These are phyloP conservation scores for Tylopilus intermedius DNA, from an alignment of 768 basidiomycete genomes.

Conservation along the genomic window DNA sequence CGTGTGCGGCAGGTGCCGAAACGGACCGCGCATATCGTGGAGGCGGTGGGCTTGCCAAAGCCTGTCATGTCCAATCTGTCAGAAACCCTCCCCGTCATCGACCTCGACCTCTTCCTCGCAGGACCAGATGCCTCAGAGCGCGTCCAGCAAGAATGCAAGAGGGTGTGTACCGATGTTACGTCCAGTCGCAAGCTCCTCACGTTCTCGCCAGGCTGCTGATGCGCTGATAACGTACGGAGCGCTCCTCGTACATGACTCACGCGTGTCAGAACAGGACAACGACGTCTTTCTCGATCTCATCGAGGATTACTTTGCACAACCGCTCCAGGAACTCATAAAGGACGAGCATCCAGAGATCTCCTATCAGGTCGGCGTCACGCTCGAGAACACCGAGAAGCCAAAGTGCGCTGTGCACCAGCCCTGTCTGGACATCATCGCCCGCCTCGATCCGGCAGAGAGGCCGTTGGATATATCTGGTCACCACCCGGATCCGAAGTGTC, in stretches of 20 bases:
- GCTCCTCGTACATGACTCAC: conserved; percentile 77
- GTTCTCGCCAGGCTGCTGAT: conserved; percentile 59
- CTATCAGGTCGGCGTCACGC: conserved; percentile 90
- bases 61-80: conserved; percentile 39
- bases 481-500: conserved; percentile 88
- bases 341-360: conserved; percentile 84
- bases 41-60: neutral
- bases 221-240: conserved; percentile 84
- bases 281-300: conserved; percentile 77
- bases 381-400: conserved; percentile 94
- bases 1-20: conserved; percentile 31
- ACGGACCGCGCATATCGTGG: neutral
- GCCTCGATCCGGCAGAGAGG: conserved; percentile 70
- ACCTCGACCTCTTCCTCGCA: conserved; percentile 68
- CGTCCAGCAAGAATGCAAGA: conserved; percentile 59
- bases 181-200: neutral
- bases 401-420: conserved; percentile 80
- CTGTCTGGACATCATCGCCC: conserved; percentile 74
- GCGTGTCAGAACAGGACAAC: conserved; percentile 82
- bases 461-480: conserved; percentile 81
- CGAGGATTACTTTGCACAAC: conserved; percentile 90
- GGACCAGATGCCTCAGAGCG: conserved; percentile 40
- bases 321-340: conserved; percentile 51
- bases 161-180: conserved; percentile 35
- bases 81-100: conserved; percentile 62